Conservation (phyloP, 768 basidiomycete species). For the Phanerochaete sordida region DNA sequence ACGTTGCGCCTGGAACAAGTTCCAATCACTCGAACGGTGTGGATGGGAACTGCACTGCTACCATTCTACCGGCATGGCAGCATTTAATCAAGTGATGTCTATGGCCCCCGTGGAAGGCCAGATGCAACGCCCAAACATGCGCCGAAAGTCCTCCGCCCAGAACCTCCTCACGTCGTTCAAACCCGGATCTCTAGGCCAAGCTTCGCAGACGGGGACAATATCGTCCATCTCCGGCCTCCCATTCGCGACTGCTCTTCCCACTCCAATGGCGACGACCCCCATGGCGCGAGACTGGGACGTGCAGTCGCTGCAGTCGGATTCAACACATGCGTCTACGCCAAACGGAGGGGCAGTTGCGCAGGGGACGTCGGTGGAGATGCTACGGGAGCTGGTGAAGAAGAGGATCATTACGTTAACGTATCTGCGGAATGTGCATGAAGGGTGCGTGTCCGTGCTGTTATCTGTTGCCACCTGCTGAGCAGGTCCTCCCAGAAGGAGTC, state of each 20-base stretch:
- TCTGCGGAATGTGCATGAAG: slow-evolving; percentile 81
- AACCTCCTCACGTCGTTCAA: slow-evolving; percentile 81
- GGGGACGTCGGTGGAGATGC: slow-evolving; percentile 73
- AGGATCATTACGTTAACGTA: slow-evolving; percentile 84
- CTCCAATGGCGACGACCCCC: slow-evolving; percentile 24
- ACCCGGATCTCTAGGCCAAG: slow-evolving; percentile 15
- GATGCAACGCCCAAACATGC: slow-evolving; percentile 50
- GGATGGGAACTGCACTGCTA: slow-evolving; percentile 2
- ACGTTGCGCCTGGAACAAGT: not conserved
- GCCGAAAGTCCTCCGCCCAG: slow-evolving; percentile 83
- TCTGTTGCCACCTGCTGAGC: slow-evolving; percentile 5
- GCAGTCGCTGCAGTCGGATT: slow-evolving; percentile 58
- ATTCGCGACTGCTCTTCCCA: slow-evolving; percentile 22
- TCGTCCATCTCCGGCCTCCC: slow-evolving; percentile 28
- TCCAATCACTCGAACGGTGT: not conserved
- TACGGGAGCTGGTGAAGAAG: slow-evolving; percentile 79
- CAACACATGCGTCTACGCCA: slow-evolving; percentile 19
- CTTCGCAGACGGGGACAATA: slow-evolving; percentile 16
- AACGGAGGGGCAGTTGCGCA: slow-evolving; percentile 31
- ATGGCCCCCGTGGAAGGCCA: slow-evolving; percentile 3
- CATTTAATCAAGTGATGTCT: slow-evolving; percentile 4
- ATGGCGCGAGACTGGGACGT: slow-evolving; percentile 65
- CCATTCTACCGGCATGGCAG: not conserved
- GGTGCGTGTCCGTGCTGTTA: slow-evolving; percentile 44
- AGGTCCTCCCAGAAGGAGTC: slow-evolving; percentile 51